Conservation (phyloP, 2,329 filamentous ascomycete genomes). For the Achaetomium macrosporum region DNA sequence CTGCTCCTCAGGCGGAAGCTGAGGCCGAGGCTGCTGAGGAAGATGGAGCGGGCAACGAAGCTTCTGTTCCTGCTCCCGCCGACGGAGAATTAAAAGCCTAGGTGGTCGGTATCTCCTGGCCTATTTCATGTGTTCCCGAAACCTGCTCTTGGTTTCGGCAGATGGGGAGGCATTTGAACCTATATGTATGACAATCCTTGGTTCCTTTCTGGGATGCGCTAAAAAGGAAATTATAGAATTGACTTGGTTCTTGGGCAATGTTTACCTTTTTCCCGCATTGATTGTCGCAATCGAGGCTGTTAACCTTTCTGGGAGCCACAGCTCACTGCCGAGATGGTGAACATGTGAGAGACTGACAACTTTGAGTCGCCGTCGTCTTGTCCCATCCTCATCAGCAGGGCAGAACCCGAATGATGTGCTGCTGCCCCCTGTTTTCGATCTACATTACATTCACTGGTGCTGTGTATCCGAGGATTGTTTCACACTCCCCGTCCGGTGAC, state of each 20-base stretch:
- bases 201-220: neutral
- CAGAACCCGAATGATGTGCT: too few species aligned
- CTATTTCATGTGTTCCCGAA: neutral
- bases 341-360: too few species aligned
- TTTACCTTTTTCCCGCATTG: neutral
- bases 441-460: too few species aligned
- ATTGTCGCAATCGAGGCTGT: neutral
- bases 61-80: neutral
- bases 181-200: neutral
- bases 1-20: neutral
- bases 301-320: neutral
- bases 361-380: too few species aligned
- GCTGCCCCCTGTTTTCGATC: too few species aligned
- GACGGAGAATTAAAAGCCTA: conserved; percentile 3
- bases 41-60: neutral
- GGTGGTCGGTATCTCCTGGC: neutral
- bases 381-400: too few species aligned
- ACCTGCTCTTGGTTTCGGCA: neutral
- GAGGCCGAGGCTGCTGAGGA: neutral
- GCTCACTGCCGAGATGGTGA: too few species aligned
- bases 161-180: neutral
- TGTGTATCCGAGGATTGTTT: too few species aligned
- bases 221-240: conserved; percentile 5
- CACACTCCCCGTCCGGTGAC: too few species aligned
- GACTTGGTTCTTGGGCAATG: neutral